These are phyloP conservation scores for Pseudopithomyces maydicus DNA, from an alignment of 2,329 filamentous ascomycete genomes.

Conservation along the genomic window DNA sequence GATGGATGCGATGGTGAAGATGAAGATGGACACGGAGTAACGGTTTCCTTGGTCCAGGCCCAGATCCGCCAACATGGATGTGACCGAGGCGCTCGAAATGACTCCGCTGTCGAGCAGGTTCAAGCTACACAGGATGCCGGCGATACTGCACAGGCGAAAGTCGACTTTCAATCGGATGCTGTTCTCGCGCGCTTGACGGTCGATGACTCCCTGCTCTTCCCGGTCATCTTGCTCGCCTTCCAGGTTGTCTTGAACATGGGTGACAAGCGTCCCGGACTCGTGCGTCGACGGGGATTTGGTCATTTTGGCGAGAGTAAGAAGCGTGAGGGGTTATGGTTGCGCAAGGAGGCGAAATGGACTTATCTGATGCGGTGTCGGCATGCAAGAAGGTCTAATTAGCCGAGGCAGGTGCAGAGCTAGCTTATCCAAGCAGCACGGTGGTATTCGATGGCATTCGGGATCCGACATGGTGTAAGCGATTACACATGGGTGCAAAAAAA, in stretches of 20 bases:
- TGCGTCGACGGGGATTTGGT: constrained; percentile 5
- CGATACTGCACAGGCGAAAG: constrained; percentile 70
- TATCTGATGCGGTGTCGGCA: constrained; percentile 23
- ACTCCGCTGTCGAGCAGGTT: constrained; percentile 73
- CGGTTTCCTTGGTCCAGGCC: constrained; percentile 65
- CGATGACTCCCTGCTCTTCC: constrained; percentile 2
- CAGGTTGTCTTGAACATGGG: not conserved
- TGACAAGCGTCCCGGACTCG: constrained; percentile 6
- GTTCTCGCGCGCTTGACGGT: constrained; percentile 45
- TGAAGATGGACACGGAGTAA: constrained; percentile 73
- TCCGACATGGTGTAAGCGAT: not conserved
- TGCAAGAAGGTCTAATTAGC: not conserved
- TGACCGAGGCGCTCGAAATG: constrained; percentile 71
- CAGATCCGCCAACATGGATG: constrained; percentile 68
- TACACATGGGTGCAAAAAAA: not conserved
- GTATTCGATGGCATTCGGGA: not conserved
- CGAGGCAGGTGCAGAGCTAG: constrained; percentile 12
- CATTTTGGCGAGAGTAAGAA: constrained; percentile 1
- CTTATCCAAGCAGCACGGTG: not conserved
- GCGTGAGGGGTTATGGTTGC: constrained; percentile 6
- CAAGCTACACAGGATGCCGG: constrained; percentile 71
- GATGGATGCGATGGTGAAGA: constrained; percentile 72
- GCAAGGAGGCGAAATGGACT: not conserved
- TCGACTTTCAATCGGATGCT: constrained; percentile 68
- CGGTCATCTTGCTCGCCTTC: not conserved